Evolutionary conservation across 1,284 basidiomycete genomes (phyloP).

Genomic region (Rhodotorula sp.): DNA sequence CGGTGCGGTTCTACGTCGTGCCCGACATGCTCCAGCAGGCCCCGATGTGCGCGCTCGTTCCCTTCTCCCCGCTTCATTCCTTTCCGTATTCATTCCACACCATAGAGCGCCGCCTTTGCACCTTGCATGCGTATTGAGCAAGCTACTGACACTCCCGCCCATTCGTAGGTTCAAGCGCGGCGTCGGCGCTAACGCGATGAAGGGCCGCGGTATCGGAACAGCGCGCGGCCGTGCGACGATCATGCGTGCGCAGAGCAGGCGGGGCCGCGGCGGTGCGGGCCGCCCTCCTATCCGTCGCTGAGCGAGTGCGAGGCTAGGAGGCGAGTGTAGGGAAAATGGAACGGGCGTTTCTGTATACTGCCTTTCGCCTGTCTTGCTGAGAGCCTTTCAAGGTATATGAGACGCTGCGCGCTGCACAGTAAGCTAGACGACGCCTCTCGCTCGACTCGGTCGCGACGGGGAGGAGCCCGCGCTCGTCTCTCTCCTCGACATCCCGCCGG

Average conservation of each 20-base stretch:
- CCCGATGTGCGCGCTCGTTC: conserved; percentile 73
- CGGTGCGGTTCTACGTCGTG: conserved; percentile 98
- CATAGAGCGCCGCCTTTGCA: too few relatives aligned
- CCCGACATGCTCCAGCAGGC: conserved; percentile 99
- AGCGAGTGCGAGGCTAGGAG: not conserved
- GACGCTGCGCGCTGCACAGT: too few relatives aligned
- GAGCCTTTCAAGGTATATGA: too few relatives aligned
- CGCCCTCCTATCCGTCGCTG: conserved; percentile 32
- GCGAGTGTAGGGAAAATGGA: not conserved
- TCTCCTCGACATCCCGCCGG: not conserved
- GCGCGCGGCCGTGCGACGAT: conserved; percentile 96
- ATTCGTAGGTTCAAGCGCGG: conserved; percentile 88
- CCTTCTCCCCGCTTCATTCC: not conserved
- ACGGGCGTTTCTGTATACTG: not conserved
- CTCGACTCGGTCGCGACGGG: not conserved
- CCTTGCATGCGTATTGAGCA: too few relatives aligned
- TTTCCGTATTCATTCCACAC: too few relatives aligned
- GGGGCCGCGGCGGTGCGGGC: conserved; percentile 17
- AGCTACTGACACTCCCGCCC: too few relatives aligned
- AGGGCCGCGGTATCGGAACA: conserved; percentile 97
- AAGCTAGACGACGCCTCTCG: too few relatives aligned
- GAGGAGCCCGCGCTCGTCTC: not conserved
- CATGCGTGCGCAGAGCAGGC: conserved; percentile 64
- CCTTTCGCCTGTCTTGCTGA: not conserved
- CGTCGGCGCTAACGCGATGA: conserved; percentile 94